Evolutionary conservation across 2,329 filamentous ascomycete genomes (phyloP).

Genomic region (Paraphaeosphaeria minitans): DNA sequence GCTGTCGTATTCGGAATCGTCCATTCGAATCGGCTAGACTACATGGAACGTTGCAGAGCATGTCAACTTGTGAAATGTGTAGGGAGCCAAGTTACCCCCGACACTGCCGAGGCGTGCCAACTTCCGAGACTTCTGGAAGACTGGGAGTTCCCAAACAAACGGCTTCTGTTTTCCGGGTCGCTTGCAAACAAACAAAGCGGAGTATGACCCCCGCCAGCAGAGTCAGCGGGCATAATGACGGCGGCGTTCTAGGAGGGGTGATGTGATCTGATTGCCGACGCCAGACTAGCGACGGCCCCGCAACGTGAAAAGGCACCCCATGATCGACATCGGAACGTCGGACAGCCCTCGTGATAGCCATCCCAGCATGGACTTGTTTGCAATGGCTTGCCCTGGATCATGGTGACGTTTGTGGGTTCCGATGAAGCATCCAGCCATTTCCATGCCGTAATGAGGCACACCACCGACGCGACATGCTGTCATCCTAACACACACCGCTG

Average conservation of each 20-base stretch:
- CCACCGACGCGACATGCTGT: conserved; percentile 18
- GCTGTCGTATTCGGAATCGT: neutral
- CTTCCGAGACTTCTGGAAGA: neutral
- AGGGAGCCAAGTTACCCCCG: neutral
- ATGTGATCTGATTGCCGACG: conserved; percentile 5
- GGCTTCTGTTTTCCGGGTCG: neutral
- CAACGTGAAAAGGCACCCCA: conserved; percentile 12
- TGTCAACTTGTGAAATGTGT: neutral
- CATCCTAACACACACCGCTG: conserved; percentile 9
- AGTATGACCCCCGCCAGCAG: conserved; percentile 1
- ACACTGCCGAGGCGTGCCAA: neutral
- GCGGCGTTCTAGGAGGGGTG: too few relatives aligned
- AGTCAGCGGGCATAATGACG: conserved; percentile 6
- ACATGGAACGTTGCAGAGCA: neutral
- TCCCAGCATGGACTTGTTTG: conserved; percentile 13
- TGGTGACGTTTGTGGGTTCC: conserved; percentile 22
- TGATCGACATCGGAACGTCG: conserved; percentile 15
- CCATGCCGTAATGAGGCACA: conserved; percentile 21
- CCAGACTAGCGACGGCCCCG: conserved; percentile 1
- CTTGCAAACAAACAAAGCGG: neutral
- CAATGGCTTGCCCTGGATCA: conserved; percentile 11
- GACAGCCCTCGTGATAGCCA: conserved; percentile 22
- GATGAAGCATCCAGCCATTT: conserved; percentile 13
- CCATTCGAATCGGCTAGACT: too few relatives aligned
- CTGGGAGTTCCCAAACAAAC: neutral